Percentiles rank a stretch among this genome's conserved stretches.
phyloP scores from a whole-genome alignment of 371 early-diverging fungal genomes.

The Mortierella sp. region DNA sequence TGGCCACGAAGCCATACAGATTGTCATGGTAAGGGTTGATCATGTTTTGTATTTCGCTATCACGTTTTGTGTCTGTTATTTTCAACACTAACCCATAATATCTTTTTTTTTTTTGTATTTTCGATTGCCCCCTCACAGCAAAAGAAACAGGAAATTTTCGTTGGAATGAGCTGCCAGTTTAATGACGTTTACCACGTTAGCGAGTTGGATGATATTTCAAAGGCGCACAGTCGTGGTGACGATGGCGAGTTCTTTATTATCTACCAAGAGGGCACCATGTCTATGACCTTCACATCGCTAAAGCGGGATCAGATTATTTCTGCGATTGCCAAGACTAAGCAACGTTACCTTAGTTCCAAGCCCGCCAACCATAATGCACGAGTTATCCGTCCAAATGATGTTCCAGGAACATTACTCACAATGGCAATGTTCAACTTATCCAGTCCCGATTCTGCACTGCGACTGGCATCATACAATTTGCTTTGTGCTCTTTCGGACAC shows the following conservation, averaged over 20 bases:
- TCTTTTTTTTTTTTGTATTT: background rate
- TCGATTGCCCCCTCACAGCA: constrained; percentile 51
- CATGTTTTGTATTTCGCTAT: background rate
- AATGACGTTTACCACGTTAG: constrained; percentile 91
- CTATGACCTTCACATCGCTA: constrained; percentile 80
- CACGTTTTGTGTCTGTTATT: too few relatives aligned
- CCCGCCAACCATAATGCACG: constrained; percentile 77
- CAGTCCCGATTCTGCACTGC: constrained; percentile 82
- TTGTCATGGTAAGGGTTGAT: constrained; percentile 67
- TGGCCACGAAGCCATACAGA: constrained; percentile 83
- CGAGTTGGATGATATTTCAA: constrained; percentile 84
- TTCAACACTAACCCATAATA: background rate
- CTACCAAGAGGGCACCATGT: constrained; percentile 75
- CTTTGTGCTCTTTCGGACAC: constrained; percentile 83
- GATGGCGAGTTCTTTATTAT: constrained; percentile 85
- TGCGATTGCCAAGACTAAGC: constrained; percentile 80
- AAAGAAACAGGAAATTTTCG: constrained; percentile 75
- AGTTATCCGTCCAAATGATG: constrained; percentile 89
- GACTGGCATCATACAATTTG: constrained; percentile 91
- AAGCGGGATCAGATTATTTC: constrained; percentile 83
- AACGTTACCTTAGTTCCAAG: constrained; percentile 76
- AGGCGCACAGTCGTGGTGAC: constrained; percentile 68
- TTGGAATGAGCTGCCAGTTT: constrained; percentile 78
- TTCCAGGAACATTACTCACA: constrained; percentile 92
- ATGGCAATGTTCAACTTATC: constrained; percentile 92